Percentiles rank a stretch among this genome's conserved stretches.
phyloP scores from a whole-genome alignment of 192 early-diverging fungal genomes.

The Coemansia javaensis region DNA sequence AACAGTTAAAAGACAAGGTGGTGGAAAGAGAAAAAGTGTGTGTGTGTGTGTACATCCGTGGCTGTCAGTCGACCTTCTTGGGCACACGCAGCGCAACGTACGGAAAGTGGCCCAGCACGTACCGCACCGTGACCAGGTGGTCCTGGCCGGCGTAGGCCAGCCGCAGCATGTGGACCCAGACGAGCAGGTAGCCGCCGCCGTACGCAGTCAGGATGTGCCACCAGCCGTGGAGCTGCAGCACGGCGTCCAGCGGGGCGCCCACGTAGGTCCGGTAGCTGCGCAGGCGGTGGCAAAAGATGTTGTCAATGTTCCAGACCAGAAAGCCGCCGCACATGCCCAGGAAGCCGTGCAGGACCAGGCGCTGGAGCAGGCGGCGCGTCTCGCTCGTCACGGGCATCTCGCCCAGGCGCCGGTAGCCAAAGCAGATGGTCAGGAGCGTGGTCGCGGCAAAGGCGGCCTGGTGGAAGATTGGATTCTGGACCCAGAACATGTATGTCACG shows the following conservation, averaged over 20 bases:
- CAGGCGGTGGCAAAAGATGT: constrained; percentile 57
- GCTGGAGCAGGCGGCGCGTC: constrained; percentile 18
- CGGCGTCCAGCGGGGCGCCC: constrained; percentile 47
- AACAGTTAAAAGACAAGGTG: not conserved
- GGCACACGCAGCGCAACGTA: constrained; percentile 18
- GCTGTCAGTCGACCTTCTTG: constrained; percentile 32
- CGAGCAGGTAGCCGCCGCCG: constrained; percentile 39
- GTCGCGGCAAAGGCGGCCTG: constrained; percentile 50
- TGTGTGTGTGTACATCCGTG: not conserved
- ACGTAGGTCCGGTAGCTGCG: constrained; percentile 46
- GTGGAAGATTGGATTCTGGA: constrained; percentile 63
- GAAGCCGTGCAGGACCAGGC: constrained; percentile 17
- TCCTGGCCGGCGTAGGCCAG: constrained; percentile 35
- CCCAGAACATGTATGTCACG: constrained; percentile 52
- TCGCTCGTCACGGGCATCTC: constrained; percentile 13
- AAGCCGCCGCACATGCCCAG: constrained; percentile 51
- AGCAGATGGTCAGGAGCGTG: constrained; percentile 8
- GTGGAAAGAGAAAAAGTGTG: not conserved
- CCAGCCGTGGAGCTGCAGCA: constrained; percentile 58
- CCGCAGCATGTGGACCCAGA: constrained; percentile 42
- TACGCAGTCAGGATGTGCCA: constrained; percentile 57
- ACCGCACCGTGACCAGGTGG: constrained; percentile 28
- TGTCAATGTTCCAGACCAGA: constrained; percentile 69
- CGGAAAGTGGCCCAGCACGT: constrained; percentile 29
- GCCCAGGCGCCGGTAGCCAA: constrained; percentile 19